phyloP scores from a whole-genome alignment of 140 eudicot genomes.

The Ambrosia hybrid region DNA sequence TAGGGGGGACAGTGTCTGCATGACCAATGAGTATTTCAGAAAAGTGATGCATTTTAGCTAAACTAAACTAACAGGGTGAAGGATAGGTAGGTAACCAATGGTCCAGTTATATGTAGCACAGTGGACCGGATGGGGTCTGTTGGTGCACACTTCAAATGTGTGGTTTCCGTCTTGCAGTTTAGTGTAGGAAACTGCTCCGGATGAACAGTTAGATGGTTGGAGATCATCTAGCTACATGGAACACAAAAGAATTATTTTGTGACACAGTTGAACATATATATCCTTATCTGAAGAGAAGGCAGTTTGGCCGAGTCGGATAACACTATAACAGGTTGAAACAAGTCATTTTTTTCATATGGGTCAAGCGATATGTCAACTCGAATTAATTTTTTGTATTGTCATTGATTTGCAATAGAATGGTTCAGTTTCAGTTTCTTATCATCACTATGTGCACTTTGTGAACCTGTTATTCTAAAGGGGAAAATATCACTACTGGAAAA shows the following conservation, averaged over 20 bases:
- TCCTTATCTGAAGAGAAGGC: too few species aligned
- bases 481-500: not conserved
- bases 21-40: not conserved
- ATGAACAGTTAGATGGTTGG: slow-evolving; percentile 55
- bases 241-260: slow-evolving; percentile 4
- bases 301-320: too few species aligned
- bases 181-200: slow-evolving; percentile 53
- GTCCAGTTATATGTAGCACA: slow-evolving; percentile 85
- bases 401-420: slow-evolving; percentile 1
- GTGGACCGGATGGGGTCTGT: slow-evolving; percentile 41
- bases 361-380: too few species aligned
- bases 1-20: slow-evolving; percentile 91
- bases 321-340: too few species aligned
- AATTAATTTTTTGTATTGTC: not conserved
- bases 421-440: not conserved
- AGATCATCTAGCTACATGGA: slow-evolving; percentile 71
- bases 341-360: too few species aligned
- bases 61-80: slow-evolving; percentile 12
- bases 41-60: not conserved
- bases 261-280: not conserved
- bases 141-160: slow-evolving; percentile 68
- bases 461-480: not conserved
- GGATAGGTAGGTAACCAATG: slow-evolving; percentile 53
- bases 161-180: slow-evolving; percentile 72
- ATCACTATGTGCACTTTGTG: not conserved